Evolutionary conservation across 192 early-diverging fungal genomes (phyloP).

Genomic region (Pilobolus umbonatus): DNA sequence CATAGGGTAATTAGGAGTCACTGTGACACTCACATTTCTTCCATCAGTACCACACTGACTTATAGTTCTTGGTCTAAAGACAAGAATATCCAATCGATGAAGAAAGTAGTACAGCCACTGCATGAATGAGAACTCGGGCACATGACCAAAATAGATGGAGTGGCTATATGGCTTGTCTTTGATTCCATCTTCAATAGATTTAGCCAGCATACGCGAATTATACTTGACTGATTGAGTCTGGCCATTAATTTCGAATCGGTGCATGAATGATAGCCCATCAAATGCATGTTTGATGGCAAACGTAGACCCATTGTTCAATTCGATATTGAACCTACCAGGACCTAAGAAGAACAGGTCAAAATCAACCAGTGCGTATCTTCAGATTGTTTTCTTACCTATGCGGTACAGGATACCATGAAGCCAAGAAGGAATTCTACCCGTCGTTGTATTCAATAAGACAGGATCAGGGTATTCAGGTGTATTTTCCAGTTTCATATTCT

Average conservation of each 20-base stretch:
- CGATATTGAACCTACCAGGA: slow-evolving; percentile 24
- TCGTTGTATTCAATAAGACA: slow-evolving; percentile 21
- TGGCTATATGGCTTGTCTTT: not conserved
- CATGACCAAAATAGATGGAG: slow-evolving; percentile 20
- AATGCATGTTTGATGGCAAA: slow-evolving; percentile 30
- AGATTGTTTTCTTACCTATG: slow-evolving; percentile 26
- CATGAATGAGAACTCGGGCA: not conserved
- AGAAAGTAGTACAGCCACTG: not conserved
- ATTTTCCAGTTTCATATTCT: slow-evolving; percentile 12
- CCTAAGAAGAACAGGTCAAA: slow-evolving; percentile 11
- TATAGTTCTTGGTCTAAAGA: not conserved
- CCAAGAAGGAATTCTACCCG: slow-evolving; percentile 45
- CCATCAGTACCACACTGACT: not conserved
- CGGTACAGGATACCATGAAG: slow-evolving; percentile 47
- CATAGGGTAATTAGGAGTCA: slow-evolving; percentile 29
- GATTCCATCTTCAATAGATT: slow-evolving; percentile 13
- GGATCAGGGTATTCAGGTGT: slow-evolving; percentile 35
- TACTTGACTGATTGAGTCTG: slow-evolving; percentile 9
- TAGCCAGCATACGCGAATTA: slow-evolving; percentile 23
- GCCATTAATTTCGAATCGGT: slow-evolving; percentile 26
- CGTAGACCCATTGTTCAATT: slow-evolving; percentile 16
- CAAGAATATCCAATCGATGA: not conserved
- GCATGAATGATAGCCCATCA: slow-evolving; percentile 27
- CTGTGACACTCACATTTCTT: slow-evolving; percentile 22
- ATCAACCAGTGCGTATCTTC: not conserved